Conservation (phyloP, 805 yeast species). For the Cyberlindnera mrakii region DNA sequence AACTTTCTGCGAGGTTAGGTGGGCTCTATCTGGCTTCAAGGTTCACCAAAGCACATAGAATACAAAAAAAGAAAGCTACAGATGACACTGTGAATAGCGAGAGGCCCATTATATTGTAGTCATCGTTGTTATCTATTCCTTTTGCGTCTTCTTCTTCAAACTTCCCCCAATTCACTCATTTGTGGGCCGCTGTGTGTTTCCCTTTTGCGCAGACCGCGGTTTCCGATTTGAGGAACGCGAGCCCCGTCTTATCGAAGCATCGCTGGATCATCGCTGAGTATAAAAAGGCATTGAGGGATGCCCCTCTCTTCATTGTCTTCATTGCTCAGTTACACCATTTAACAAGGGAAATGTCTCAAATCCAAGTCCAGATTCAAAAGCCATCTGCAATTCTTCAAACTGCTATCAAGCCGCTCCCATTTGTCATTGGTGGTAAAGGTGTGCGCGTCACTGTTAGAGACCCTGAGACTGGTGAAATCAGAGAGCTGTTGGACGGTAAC, state of each 20-base stretch:
- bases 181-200: not conserved
- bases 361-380: constrained; percentile 8
- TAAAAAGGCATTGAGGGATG: not conserved
- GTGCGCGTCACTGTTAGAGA: constrained; percentile 30
- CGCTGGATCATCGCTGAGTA: too few species aligned
- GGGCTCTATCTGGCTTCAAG: too few species aligned
- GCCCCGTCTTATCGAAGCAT: constrained; percentile 2
- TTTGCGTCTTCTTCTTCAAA: too few species aligned
- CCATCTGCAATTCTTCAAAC: constrained; percentile 27
- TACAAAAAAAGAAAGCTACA: too few species aligned
- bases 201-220: constrained; percentile 1
- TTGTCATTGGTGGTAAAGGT: constrained; percentile 34
- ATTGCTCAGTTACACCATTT: not conserved
- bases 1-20: too few species aligned
- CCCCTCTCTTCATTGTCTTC: not conserved
- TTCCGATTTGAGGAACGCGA: constrained; percentile 3
- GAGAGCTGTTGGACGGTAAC: constrained; percentile 34
- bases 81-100: too few species aligned
- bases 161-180: too few species aligned
- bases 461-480: constrained; percentile 29
- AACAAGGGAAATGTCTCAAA: constrained; percentile 1
- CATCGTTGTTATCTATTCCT: too few species aligned
- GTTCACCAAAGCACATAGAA: too few species aligned
- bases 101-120: too few species aligned
- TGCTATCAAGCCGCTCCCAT: constrained; percentile 25